Conservation (phyloP, 208 protist genomes). For the Acanthamoeba lenticulata region DNA sequence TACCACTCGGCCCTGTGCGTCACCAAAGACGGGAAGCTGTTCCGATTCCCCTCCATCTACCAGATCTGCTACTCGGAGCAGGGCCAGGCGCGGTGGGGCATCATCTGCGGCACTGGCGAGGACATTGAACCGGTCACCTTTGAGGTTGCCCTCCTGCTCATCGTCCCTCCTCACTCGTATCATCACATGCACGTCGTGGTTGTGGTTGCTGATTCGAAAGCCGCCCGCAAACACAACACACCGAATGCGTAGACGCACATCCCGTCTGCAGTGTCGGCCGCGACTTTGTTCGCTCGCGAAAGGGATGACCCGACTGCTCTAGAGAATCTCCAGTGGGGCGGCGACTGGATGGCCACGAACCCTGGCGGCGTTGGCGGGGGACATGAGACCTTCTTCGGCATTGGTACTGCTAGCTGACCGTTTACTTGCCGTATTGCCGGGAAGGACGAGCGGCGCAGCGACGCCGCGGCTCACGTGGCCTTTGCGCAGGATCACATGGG, state of each 20-base stretch:
- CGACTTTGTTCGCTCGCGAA: not conserved
- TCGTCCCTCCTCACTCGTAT: not conserved
- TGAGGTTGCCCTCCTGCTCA: not conserved
- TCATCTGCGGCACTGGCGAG: conserved; percentile 12
- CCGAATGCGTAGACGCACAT: not conserved
- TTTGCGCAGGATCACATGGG: not conserved
- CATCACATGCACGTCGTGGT: no score
- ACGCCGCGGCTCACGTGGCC: no score
- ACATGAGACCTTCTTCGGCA: not conserved
- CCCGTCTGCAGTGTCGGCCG: not conserved
- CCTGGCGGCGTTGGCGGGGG: no score
- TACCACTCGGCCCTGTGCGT: conserved; percentile 21
- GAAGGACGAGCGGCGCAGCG: no score
- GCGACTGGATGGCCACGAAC: not conserved
- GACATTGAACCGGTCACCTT: not conserved
- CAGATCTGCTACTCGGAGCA: conserved; percentile 14
- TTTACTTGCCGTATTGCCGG: no score
- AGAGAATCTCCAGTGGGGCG: not conserved
- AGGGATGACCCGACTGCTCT: not conserved
- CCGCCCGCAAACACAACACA: not conserved
- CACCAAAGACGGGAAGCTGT: conserved; percentile 25
- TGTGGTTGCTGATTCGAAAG: not conserved
- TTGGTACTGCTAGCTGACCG: not conserved
- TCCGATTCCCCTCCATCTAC: not conserved
- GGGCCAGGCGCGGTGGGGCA: conserved; percentile 20